These are phyloP conservation scores for Aspergillus fischeri DNA, from an alignment of 2,329 filamentous ascomycete genomes.

Conservation along the genomic window DNA sequence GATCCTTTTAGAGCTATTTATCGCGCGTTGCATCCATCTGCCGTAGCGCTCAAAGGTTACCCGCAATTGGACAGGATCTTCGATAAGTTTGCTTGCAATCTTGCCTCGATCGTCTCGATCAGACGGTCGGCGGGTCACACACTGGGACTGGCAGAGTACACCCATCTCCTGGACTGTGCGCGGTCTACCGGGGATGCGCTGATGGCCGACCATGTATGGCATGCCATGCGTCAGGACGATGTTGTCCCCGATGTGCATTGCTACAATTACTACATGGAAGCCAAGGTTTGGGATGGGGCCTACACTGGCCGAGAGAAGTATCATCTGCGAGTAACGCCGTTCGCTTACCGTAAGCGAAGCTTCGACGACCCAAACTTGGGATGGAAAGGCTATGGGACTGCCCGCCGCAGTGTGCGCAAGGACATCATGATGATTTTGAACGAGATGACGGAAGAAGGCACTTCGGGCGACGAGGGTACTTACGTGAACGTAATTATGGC, in stretches of 20 bases:
- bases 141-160: conserved; percentile 48
- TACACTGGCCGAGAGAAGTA: conserved; percentile 40
- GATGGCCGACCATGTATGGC: conserved; percentile 47
- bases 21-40: conserved; percentile 47
- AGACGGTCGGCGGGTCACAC: conserved; percentile 33
- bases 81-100: conserved; percentile 34
- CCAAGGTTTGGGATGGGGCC: conserved; percentile 44
- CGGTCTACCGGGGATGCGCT: conserved; percentile 43
- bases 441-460: conserved; percentile 44
- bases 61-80: conserved; percentile 36
- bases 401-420: conserved; percentile 28
- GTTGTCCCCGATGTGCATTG: conserved; percentile 46
- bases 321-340: conserved; percentile 32
- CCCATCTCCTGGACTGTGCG: conserved; percentile 50
- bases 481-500: conserved; percentile 53
- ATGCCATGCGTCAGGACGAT: conserved; percentile 35
- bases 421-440: conserved; percentile 42
- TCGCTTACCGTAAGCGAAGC: conserved; percentile 27
- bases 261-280: conserved; percentile 54
- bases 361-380: conserved; percentile 12
- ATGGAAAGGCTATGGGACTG: conserved; percentile 31
- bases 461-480: conserved; percentile 48
- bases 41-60: conserved; percentile 42
- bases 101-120: conserved; percentile 36
- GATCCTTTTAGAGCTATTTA: conserved; percentile 46